These are phyloP conservation scores for Triangularia setosa DNA, from an alignment of 2,329 filamentous ascomycete species.

Conservation along the genomic window DNA sequence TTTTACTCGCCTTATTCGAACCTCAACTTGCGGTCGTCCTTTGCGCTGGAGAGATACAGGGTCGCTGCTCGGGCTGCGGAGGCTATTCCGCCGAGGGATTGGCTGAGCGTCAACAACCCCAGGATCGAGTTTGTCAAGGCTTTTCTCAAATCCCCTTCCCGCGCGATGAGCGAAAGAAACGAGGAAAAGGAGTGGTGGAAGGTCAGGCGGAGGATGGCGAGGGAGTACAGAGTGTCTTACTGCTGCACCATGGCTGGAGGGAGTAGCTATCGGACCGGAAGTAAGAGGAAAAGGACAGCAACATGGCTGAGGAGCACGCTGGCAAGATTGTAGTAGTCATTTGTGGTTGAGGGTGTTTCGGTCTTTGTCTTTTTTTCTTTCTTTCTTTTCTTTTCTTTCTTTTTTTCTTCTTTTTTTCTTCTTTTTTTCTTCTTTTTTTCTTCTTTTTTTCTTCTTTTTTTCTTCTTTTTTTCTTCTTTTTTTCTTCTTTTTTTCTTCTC, in stretches of 20 bases:
- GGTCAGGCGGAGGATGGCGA: neutral
- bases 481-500: neutral
- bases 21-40: neutral
- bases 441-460: neutral
- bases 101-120: neutral
- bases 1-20: neutral
- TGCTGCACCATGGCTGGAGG: neutral
- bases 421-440: neutral
- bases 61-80: neutral
- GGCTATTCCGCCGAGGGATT: neutral
- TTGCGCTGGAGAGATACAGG: neutral
- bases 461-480: neutral
- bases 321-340: neutral
- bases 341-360: neutral
- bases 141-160: neutral
- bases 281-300: neutral
- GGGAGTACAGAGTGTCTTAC: neutral
- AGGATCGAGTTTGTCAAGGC: constrained; percentile 4
- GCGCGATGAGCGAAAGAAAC: neutral
- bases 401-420: neutral
- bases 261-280: neutral
- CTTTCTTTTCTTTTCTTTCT: neutral
- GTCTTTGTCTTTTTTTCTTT: neutral
- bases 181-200: constrained; percentile 4
- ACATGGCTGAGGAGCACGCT: neutral